A percentile compares a stretch with the other conserved stretches of the same genome.
Evolutionary conservation across 2,329 filamentous ascomycete genomes (phyloP).

Genomic region (Fusarium foetens): DNA sequence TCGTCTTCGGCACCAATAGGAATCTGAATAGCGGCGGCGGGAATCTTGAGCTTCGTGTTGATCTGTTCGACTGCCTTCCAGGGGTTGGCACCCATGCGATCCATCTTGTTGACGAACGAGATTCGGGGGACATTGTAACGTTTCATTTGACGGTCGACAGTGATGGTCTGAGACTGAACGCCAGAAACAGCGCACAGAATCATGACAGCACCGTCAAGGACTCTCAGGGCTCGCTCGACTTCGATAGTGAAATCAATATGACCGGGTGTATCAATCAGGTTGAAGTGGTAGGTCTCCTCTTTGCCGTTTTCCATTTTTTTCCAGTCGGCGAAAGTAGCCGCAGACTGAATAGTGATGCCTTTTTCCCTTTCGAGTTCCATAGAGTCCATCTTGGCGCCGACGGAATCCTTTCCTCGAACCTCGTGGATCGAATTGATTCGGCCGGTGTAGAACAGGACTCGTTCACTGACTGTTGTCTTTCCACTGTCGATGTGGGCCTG

Average conservation of each 20-base stretch:
- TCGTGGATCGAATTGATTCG: conserved; percentile 98
- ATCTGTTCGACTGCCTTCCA: conserved; percentile 99
- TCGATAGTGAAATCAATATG: conserved; percentile 99
- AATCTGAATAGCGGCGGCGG: conserved; percentile 92
- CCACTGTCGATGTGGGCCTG: conserved; percentile 98
- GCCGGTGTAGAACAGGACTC: conserved; percentile 97
- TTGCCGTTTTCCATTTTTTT: conserved; percentile 83
- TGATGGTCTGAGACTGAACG: conserved; percentile 98
- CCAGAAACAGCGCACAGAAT: conserved; percentile 97
- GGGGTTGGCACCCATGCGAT: conserved; percentile 97
- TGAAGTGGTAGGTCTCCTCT: conserved; percentile 95
- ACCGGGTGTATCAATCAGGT: conserved; percentile 97
- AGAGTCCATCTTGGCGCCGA: conserved; percentile 99
- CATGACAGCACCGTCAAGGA: conserved; percentile 97
- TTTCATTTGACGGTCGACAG: conserved; percentile 98
- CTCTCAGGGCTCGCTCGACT: conserved; percentile 92
- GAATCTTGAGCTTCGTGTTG: conserved; percentile 93
- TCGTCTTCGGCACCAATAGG: conserved; percentile 93
- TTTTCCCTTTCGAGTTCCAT: conserved; percentile 99
- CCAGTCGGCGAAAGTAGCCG: conserved; percentile 98
- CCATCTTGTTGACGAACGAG: conserved; percentile 99
- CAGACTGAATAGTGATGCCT: conserved; percentile 98
- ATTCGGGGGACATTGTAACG: conserved; percentile 96
- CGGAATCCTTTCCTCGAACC: conserved; percentile 91
- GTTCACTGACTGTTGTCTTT: conserved; percentile 96